phyloP scores from a whole-genome alignment of 2,329 filamentous ascomycete species.

The Colletotrichum gigasporum region DNA sequence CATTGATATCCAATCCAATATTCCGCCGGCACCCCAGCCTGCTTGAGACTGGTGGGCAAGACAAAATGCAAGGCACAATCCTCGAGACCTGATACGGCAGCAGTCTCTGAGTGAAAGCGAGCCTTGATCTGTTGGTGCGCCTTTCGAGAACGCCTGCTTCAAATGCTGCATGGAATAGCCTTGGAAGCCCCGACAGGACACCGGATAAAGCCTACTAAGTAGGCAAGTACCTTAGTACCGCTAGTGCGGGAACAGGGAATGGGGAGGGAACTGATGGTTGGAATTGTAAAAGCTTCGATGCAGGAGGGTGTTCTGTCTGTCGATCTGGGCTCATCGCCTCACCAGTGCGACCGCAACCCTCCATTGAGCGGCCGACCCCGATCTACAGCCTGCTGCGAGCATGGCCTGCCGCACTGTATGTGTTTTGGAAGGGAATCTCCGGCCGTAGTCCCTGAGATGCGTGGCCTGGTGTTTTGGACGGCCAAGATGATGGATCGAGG shows the following conservation, averaged over 20 bases:
- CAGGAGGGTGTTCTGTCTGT: constrained; percentile 7
- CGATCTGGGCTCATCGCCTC: constrained; percentile 4
- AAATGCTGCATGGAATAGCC: constrained; percentile 19
- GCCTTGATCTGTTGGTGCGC: background rate
- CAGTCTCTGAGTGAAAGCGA: constrained; percentile 10
- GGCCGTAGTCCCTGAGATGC: background rate
- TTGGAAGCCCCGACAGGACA: background rate
- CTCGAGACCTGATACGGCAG: constrained; percentile 11
- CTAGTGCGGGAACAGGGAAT: background rate
- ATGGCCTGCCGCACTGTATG: background rate
- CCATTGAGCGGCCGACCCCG: background rate
- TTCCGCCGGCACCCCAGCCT: background rate
- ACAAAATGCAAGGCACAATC: constrained; percentile 5
- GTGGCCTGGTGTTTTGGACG: too few relatives aligned
- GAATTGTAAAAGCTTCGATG: constrained; percentile 10
- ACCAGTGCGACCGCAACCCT: background rate
- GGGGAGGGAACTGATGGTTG: background rate
- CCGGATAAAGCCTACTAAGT: constrained; percentile 5
- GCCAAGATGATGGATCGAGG: too few relatives aligned
- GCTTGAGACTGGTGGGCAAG: background rate
- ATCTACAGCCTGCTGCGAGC: background rate
- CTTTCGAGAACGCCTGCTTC: constrained; percentile 20
- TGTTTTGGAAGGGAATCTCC: background rate
- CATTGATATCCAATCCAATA: background rate
- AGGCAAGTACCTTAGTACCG: background rate